Evolutionary conservation across 2,329 filamentous ascomycete genomes (phyloP).

Genomic region (Aspergillus quadricinctus): DNA sequence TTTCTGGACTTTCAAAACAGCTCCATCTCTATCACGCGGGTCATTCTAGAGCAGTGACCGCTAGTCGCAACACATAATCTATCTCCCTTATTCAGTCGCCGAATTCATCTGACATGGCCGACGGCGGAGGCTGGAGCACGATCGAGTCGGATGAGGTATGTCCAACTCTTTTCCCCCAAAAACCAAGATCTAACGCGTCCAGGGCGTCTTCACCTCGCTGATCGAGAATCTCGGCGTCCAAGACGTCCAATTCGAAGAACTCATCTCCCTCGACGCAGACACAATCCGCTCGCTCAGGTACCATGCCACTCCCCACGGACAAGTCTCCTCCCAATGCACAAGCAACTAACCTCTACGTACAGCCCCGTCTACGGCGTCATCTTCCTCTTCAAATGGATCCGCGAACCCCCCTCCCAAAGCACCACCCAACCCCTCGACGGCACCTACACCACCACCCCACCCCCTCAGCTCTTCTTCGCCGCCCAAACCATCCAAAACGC

Average conservation of each 20-base stretch:
- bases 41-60: neutral
- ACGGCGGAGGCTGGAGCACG: conserved; percentile 77
- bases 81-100: neutral
- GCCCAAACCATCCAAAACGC: conserved; percentile 98
- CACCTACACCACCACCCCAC: conserved; percentile 66
- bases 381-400: conserved; percentile 88
- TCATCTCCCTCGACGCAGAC: conserved; percentile 79
- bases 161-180: conserved; percentile 16
- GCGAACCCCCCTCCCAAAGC: conserved; percentile 51
- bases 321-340: conserved; percentile 2
- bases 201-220: conserved; percentile 96
- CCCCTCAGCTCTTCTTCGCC: conserved; percentile 85
- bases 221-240: conserved; percentile 89
- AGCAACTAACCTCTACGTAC: conserved; percentile 1
- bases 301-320: neutral
- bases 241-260: conserved; percentile 94
- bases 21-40: neutral
- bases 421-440: conserved; percentile 67
- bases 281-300: conserved; percentile 43
- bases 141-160: conserved; percentile 94
- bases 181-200: conserved; percentile 10
- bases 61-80: neutral
- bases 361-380: conserved; percentile 90
- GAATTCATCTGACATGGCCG: conserved; percentile 56
- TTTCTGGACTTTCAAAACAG: neutral